Evolutionary conservation across 2,329 filamentous ascomycete genomes (phyloP), one percentile per base, ranked within the genome.

Genomic region (Aurifilum marmelostoma): DNA sequence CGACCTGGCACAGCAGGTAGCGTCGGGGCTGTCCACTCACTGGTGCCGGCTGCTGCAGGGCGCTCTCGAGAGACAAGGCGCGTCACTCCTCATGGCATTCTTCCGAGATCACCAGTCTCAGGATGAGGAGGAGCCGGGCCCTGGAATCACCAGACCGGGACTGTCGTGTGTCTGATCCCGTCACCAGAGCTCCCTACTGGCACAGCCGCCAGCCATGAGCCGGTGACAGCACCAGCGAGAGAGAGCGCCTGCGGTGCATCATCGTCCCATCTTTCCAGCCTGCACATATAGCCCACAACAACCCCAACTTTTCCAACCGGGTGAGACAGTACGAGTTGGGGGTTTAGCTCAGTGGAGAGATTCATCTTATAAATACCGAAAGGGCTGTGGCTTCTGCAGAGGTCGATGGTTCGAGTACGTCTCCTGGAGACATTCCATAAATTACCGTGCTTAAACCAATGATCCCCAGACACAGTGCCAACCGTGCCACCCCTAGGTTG

Each of bases 391-490:
- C 12, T 29, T 29, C 52, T 34, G 50, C n/a, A 18, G 52, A 56
- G 52, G 14, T 56, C 52, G 52, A 8, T 3, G 27, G 52, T 29
- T 29, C 24, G 52, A 56, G 52, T 56, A 56, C 3, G 24, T 7
- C 24, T 16, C 52, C 14, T 2, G 32, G 52, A 56, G 52, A 56
- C 24, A 56, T 56, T 56, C 52, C 52, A 56, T 56, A 29, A 56
- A 56, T 56, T 56, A 18, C 52, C 52, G 52, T 56, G 52, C 52
- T 56, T 56, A 4, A 56, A 56, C 24, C 52, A 18, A 56, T 56
- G 52, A 56, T 56, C 52, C 24, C 52, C 52, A 56, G 52, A 56
- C 27, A 56, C 24, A 56, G 52, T 56, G 52, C 27, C 52, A 56
- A 32, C 52, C 24, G 52, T 18, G 52, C 52, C 52, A 56, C 24